These are phyloP conservation scores for Ceratobasidium sp. DNA, from an alignment of 1,284 basidiomycete genomes.

Conservation along the genomic window DNA sequence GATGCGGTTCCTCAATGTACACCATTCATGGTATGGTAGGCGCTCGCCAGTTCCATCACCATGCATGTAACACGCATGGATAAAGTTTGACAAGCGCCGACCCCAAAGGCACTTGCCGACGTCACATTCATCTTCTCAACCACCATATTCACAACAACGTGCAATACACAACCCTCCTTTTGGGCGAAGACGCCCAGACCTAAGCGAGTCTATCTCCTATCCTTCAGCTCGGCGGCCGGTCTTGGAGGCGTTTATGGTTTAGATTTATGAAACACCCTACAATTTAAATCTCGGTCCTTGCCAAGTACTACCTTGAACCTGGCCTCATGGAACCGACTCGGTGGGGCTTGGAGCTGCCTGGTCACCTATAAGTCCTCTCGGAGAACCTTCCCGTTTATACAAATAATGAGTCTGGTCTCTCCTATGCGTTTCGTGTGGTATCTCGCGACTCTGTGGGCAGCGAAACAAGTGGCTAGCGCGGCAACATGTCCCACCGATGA, in stretches of 20 bases:
- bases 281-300: background rate
- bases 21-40: no score
- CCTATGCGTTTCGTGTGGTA: background rate
- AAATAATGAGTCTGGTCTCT: background rate
- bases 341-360: background rate
- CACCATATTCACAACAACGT: background rate
- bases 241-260: background rate
- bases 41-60: no score
- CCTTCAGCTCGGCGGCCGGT: background rate
- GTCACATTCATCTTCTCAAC: background rate
- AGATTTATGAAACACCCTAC: background rate
- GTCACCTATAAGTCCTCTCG: background rate
- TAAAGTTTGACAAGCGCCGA: no score
- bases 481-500: constrained; percentile 35
- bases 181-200: background rate
- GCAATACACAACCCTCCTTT: background rate
- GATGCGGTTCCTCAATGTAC: no score
- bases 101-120: no score
- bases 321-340: no score
- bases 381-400: background rate
- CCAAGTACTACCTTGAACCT: background rate
- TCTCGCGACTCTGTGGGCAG: no score
- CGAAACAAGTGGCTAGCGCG: background rate
- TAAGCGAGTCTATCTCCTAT: background rate
- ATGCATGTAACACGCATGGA: no score